A percentile compares a stretch with the other conserved stretches of the same genome.
Conservation (phyloP, 1,284 basidiomycete genomes). For the Boletus semigastroideus region DNA sequence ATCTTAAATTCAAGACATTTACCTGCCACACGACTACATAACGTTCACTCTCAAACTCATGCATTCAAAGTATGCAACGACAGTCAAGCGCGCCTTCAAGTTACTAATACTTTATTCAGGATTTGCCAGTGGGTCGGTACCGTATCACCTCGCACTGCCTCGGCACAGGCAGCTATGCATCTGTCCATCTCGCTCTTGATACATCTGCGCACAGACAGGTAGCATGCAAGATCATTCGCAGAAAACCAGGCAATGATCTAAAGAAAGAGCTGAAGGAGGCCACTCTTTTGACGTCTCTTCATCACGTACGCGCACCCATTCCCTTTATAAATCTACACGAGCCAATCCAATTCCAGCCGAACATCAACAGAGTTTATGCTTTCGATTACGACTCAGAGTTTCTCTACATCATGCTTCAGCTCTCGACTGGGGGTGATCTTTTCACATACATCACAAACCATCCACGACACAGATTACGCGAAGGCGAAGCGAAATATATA, state of each 20-base stretch:
- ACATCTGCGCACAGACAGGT: constrained; percentile 64
- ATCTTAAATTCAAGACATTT: constrained; percentile 53
- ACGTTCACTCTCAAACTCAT: constrained; percentile 54
- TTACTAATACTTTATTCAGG: constrained; percentile 33
- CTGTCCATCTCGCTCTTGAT: constrained; percentile 75
- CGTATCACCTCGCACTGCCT: constrained; percentile 72
- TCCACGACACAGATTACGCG: constrained; percentile 54
- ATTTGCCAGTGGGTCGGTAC: constrained; percentile 52
- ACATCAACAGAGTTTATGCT: constrained; percentile 75
- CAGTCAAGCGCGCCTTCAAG: background rate
- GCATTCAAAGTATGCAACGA: constrained; percentile 47
- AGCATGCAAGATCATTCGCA: constrained; percentile 79
- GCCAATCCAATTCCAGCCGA: constrained; percentile 51
- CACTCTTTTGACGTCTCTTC: constrained; percentile 62
- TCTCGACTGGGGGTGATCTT: constrained; percentile 85
- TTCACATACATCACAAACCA: constrained; percentile 80
- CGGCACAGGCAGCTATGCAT: constrained; percentile 79
- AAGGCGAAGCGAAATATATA: constrained; percentile 82
- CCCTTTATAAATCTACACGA: background rate
- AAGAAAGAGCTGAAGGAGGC: constrained; percentile 75
- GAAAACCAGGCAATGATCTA: constrained; percentile 54
- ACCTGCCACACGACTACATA: constrained; percentile 51
- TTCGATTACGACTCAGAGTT: constrained; percentile 64
- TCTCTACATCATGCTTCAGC: constrained; percentile 81
- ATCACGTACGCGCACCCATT: constrained; percentile 55